Conservation (phyloP, 176 grass and related monocot genomes). For the Pontederia paniculata region DNA sequence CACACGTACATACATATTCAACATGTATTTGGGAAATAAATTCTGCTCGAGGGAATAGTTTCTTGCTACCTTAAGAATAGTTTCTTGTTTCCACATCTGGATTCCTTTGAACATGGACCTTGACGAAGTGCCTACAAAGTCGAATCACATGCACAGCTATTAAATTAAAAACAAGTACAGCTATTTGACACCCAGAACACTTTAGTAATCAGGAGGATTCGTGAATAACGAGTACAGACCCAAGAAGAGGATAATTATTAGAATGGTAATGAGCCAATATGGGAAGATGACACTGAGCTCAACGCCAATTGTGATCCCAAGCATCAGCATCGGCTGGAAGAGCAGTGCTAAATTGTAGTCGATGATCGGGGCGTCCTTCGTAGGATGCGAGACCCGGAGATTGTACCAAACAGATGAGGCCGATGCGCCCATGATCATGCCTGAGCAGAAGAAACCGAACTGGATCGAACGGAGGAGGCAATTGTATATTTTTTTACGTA, state of each 20-base stretch:
- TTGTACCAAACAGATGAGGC: slow-evolving; percentile 97
- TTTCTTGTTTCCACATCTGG: slow-evolving; percentile 91
- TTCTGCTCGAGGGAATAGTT: background rate
- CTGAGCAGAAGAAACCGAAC: slow-evolving; percentile 19
- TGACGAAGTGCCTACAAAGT: slow-evolving; percentile 66
- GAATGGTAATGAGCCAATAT: slow-evolving; percentile 94
- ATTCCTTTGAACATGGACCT: slow-evolving; percentile 85
- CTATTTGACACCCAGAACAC: too few relatives aligned
- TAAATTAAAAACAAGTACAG: too few relatives aligned
- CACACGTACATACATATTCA: too few relatives aligned
- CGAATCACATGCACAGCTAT: too few relatives aligned
- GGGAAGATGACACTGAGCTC: slow-evolving; percentile 95
- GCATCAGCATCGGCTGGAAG: slow-evolving; percentile 99
- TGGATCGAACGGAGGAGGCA: background rate
- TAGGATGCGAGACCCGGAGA: slow-evolving; percentile 79
- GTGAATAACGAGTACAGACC: too few relatives aligned
- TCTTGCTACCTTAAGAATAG: slow-evolving; percentile 56
- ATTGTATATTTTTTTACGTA: background rate
- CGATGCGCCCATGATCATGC: slow-evolving; percentile 98
- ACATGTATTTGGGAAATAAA: background rate
- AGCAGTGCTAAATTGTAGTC: slow-evolving; percentile 86
- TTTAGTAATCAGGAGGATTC: too few relatives aligned
- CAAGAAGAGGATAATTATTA: slow-evolving; percentile 91
- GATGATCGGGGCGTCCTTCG: slow-evolving; percentile 71
- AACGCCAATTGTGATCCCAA: slow-evolving; percentile 93